Evolutionary conservation across 83 land plant species (phyloP).

Genomic region (Diphasiastrum complanatum): DNA sequence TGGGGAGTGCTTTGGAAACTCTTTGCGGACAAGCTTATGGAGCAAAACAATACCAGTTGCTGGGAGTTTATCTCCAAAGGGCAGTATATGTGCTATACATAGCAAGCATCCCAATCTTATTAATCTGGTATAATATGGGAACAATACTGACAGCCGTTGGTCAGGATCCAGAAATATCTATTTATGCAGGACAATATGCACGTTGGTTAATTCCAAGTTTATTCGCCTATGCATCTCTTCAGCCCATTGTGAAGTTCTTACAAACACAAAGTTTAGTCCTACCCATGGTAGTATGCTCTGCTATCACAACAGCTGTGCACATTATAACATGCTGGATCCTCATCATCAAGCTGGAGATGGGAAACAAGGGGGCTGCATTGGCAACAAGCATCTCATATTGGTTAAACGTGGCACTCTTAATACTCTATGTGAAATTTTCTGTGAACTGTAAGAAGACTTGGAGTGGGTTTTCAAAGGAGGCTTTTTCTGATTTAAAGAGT

Average conservation of each 20-base stretch:
- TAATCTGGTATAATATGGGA: conserved; percentile 49
- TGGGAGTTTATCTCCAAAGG: conserved; percentile 45
- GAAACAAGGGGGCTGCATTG: conserved; percentile 49
- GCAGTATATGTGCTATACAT: conserved; percentile 38
- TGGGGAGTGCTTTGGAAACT: conserved; percentile 60
- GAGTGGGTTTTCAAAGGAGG: conserved; percentile 36
- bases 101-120: conserved; percentile 36
- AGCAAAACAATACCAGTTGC: conserved; percentile 47
- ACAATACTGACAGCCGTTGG: conserved; percentile 37
- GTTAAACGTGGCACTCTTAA: conserved; percentile 42
- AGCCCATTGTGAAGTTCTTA: conserved; percentile 44
- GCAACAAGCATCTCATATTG: conserved; percentile 45
- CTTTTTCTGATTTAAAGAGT: conserved; percentile 29
- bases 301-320: conserved; percentile 34
- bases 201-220: conserved; percentile 45
- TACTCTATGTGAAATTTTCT: conserved; percentile 38
- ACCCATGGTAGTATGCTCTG: conserved; percentile 42
- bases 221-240: conserved; percentile 40
- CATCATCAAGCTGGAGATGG: conserved; percentile 37
- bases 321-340: conserved; percentile 54
- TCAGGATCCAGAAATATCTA: conserved; percentile 50
- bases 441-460: conserved; percentile 41
- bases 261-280: conserved; percentile 48
- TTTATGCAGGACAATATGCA: conserved; percentile 43
- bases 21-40: conserved; percentile 77